Evolutionary conservation across 2,329 filamentous ascomycete species (phyloP), one percentile per base, ranked within the genome.

Genomic region (Gremmenia infestans): DNA sequence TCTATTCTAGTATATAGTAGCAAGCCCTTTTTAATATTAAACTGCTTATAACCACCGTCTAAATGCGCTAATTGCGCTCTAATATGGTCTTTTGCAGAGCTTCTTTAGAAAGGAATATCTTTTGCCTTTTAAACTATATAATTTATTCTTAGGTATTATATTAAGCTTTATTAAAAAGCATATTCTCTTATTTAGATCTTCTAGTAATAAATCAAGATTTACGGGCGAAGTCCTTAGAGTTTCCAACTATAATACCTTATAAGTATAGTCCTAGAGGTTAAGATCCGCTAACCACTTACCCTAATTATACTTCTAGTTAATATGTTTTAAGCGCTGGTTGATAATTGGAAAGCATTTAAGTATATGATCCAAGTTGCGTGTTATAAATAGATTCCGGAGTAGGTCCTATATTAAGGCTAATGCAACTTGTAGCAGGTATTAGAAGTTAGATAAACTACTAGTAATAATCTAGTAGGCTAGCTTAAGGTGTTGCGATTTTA

Each of bases 321-420:
- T 28, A 45, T 59, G 39, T 47, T 25, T 23, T 32, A 56, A 56
- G 17, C 57, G 57, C 39, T 17, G 25, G 47, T 59, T 15, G 12
- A 59, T 47, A 54, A 51, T 51, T 15, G 25, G 14, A 54, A 53
- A 51, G 35, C 37, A 50, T 28, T 36, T 46, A 32, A 59, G 57
- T 39, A 57, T 50, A 42, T 48, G 25, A 65, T 76, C 76, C 19
- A 89, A 50, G 43, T 54, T 48, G 22, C 51, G 56, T 36, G 49
- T 52, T 46, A 50, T 40, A 36, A 60, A 60, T 32, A 54, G 37
- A 43, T 7, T 32, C 48, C 28, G 32, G 50, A 57, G 51, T 55
- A 15, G 46, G 47, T 55, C 49, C 15, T 57, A 37, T 28, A 28
- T 52, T 48, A 49, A 28, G 55, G 56, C 54, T 35, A 61, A 46